A percentile compares a stretch with the other conserved stretches of the same genome.
Evolutionary conservation across 164 flowering plant genomes (phyloP).

Genomic region (Sextonia rubra): DNA sequence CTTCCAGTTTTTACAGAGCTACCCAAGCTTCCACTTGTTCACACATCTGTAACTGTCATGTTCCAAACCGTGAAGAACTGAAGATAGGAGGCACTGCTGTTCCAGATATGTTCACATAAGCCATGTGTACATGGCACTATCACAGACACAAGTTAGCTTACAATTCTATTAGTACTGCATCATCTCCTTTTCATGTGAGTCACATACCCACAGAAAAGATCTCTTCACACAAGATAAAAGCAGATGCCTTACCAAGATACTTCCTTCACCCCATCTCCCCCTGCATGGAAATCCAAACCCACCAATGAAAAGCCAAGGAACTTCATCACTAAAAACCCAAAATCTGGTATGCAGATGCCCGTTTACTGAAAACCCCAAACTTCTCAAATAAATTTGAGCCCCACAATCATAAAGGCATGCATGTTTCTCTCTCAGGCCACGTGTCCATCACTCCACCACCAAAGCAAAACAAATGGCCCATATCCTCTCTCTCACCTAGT

Average conservation of each 20-base stretch:
- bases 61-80: too few species aligned
- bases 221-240: neutral
- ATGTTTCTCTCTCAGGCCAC: conserved; percentile 39
- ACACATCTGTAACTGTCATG: too few species aligned
- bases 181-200: neutral
- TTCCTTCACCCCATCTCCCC: neutral
- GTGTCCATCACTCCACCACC: conserved; percentile 54
- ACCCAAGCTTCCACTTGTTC: too few species aligned
- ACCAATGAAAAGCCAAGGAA: conserved; percentile 63
- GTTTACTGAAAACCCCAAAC: neutral
- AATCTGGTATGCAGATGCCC: conserved; percentile 25
- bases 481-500: conserved; percentile 6
- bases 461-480: conserved; percentile 33
- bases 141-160: too few species aligned
- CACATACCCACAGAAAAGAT: neutral
- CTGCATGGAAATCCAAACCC: conserved; percentile 40
- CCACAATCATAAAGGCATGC: conserved; percentile 3
- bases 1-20: too few species aligned
- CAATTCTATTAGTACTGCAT: too few species aligned
- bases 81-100: too few species aligned
- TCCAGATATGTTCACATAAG: too few species aligned
- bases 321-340: conserved; percentile 37
- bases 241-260: neutral
- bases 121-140: too few species aligned
- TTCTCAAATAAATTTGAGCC: neutral